A percentile compares a stretch with the other conserved stretches of the same genome.
These are phyloP conservation scores for Bolboschoenus planiculmis DNA, from an alignment of 176 grass and related monocot species.

Conservation along the genomic window DNA sequence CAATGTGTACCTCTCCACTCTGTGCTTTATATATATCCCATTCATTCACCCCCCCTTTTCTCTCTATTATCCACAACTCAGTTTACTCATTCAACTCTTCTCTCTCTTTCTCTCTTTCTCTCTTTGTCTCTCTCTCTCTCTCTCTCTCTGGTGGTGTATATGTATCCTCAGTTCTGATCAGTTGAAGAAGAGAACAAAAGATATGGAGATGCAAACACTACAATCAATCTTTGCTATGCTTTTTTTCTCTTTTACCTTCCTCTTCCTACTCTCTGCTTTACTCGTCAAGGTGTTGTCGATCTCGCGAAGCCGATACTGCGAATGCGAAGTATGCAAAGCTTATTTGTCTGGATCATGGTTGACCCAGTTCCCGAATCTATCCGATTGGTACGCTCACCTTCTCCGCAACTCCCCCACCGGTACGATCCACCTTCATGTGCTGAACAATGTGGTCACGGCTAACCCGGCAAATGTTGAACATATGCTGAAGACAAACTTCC, in stretches of 20 bases:
- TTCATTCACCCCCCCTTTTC: not conserved
- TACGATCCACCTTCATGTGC: slow-evolving; percentile 52
- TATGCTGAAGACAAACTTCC: slow-evolving; percentile 61
- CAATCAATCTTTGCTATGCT: slow-evolving; percentile 11
- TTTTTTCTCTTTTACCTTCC: slow-evolving; percentile 18
- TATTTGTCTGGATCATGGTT: slow-evolving; percentile 53
- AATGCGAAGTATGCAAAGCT: slow-evolving; percentile 50
- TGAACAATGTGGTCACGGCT: slow-evolving; percentile 51
- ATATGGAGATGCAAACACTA: not conserved
- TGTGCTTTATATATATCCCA: not conserved
- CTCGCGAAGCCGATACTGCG: slow-evolving; percentile 36
- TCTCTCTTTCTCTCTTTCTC: not conserved
- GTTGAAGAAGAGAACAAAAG: not conserved
- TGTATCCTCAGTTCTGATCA: not conserved
- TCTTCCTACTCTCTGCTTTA: slow-evolving; percentile 22
- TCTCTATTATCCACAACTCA: not conserved
- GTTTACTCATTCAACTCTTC: not conserved
- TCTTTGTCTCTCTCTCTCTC: too few relatives aligned
- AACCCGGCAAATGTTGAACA: slow-evolving; percentile 70
- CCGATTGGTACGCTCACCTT: slow-evolving; percentile 64
- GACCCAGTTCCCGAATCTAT: slow-evolving; percentile 53
- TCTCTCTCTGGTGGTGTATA: not conserved
- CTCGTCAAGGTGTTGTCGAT: slow-evolving; percentile 14
- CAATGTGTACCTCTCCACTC: not conserved
- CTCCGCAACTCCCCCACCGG: slow-evolving; percentile 44